These are phyloP conservation scores for Boletellus emodensis DNA, from an alignment of 768 basidiomycete genomes.

Conservation along the genomic window DNA sequence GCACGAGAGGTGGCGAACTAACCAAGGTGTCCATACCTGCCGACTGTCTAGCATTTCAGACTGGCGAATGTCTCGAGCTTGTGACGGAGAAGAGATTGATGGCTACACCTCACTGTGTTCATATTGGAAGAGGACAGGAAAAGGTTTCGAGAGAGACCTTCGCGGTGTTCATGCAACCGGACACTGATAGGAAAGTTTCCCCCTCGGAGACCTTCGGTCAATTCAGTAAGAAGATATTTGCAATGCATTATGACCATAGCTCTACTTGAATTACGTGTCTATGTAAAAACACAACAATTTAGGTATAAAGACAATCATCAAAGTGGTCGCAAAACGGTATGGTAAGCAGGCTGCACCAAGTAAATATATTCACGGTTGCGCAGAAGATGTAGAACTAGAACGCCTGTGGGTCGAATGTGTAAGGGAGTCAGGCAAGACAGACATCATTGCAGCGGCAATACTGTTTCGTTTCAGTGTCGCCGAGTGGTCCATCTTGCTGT, in stretches of 20 bases:
- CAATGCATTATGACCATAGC: conserved; percentile 40
- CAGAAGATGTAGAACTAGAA: conserved; percentile 33
- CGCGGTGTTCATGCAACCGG: conserved; percentile 86
- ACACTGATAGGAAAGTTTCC: conserved; percentile 72
- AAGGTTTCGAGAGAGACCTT: conserved; percentile 81
- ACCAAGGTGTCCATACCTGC: conserved; percentile 83
- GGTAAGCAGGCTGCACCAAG: neutral
- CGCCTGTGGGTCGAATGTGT: conserved; percentile 40
- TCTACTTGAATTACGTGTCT: conserved; percentile 20
- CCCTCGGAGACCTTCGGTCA: conserved; percentile 76
- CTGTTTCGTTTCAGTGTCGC: conserved; percentile 55
- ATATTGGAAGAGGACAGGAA: conserved; percentile 55
- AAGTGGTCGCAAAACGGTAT: neutral
- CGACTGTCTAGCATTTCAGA: conserved; percentile 91
- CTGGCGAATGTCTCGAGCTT: conserved; percentile 91
- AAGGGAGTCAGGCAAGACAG: conserved; percentile 56
- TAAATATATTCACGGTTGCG: conserved; percentile 17
- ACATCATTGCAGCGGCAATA: conserved; percentile 57
- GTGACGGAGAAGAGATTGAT: conserved; percentile 76
- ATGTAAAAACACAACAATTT: conserved; percentile 3
- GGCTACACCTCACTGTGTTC: conserved; percentile 94
- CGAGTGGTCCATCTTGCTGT: conserved; percentile 34
- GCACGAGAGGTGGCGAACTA: conserved; percentile 72
- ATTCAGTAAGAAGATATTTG: conserved; percentile 82
- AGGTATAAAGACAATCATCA: conserved; percentile 10